phyloP scores from a whole-genome alignment of 352 stramenopile genomes.

The Phytophthora hybrid region DNA sequence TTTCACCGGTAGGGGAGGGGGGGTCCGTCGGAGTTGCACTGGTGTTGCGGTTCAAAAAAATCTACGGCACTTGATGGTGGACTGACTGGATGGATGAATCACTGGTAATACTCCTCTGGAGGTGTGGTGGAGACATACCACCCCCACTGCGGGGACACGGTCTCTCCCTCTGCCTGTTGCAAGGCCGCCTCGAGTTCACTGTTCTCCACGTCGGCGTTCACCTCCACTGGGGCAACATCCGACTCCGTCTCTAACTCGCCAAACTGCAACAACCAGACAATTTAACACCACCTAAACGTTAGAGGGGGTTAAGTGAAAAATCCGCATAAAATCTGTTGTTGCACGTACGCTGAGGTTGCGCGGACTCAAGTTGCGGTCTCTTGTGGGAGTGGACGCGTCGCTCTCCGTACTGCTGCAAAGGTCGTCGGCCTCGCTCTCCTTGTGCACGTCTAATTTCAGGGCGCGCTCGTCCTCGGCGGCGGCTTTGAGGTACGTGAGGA shows the following conservation, averaged over 20 bases:
- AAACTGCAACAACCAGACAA: constrained; percentile 35
- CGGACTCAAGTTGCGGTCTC: constrained; percentile 44
- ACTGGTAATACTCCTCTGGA: constrained; percentile 75
- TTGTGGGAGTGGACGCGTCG: constrained; percentile 61
- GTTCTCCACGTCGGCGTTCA: constrained; percentile 21
- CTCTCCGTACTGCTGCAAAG: constrained; percentile 74
- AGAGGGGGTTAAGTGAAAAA: not conserved
- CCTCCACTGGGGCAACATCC: constrained; percentile 14
- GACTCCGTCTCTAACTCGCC: constrained; percentile 45
- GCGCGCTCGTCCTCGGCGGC: constrained; percentile 42
- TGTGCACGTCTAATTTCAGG: constrained; percentile 21
- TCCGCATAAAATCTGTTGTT: not conserved
- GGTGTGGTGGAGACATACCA: constrained; percentile 88
- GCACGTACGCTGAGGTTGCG: constrained; percentile 45
- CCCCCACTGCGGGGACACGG: constrained; percentile 75
- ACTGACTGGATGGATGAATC: constrained; percentile 2
- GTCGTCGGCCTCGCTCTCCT: constrained; percentile 45
- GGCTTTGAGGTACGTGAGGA: constrained; percentile 69
- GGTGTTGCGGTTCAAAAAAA: constrained; percentile 34
- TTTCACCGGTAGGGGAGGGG: constrained; percentile 13
- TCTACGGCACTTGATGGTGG: constrained; percentile 33
- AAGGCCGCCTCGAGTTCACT: constrained; percentile 27
- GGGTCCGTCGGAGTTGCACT: constrained; percentile 29
- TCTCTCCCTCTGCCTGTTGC: constrained; percentile 51
- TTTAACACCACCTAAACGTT: constrained; percentile 8